Base-by-base conservation (phyloP, 169 alveolate genomes). In the Babesia ovata region DNA sequence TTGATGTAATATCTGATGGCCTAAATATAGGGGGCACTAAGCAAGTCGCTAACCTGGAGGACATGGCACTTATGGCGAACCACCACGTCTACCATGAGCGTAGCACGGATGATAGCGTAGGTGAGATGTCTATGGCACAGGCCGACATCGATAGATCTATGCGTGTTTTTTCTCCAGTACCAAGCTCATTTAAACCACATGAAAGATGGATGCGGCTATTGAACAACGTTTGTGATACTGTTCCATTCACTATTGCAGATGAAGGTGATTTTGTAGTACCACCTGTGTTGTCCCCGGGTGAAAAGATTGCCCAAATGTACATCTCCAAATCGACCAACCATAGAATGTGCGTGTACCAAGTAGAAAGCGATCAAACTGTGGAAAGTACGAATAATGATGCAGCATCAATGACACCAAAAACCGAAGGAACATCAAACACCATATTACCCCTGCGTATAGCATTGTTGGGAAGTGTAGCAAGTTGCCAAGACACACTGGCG, bases 121-220 rank as follows among this genome's bases (percentile, higher is more conserved):
- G 28, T 11, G 66, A 60, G 24, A 50, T 29, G 39, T 10, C 21
- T 12, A 33, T 42, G 14, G 48, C 46, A 2, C 54, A 49, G 1
- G 63, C 67, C 13, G 87, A 79, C 53, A 53, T 79, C 24, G 84
- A 79, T 45, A 69, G 71, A 61, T 54, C 87, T 11, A 59, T 79
- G 36, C 69, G 87, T 2, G 69, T 61, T 12, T 79, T 84, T 26
- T 62, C 81, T 3, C 22, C 62, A 2, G 82, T 79, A 2, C 46
- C 53, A 11, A 63, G 70, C 33, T 56, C 63, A 48, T 79, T 65
- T 21, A 56, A 13, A 16, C 87, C 84, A 14, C 71, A 63, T 59
- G 84, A 79, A 9, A 33, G 71, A 36, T 79, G 87, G 87, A 22
- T 79, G 16, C 44, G 75, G 28, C 78, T 70, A 9, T 57, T 79